Conservation (phyloP, 768 basidiomycete species). For the Pisolithus tinctorius region DNA sequence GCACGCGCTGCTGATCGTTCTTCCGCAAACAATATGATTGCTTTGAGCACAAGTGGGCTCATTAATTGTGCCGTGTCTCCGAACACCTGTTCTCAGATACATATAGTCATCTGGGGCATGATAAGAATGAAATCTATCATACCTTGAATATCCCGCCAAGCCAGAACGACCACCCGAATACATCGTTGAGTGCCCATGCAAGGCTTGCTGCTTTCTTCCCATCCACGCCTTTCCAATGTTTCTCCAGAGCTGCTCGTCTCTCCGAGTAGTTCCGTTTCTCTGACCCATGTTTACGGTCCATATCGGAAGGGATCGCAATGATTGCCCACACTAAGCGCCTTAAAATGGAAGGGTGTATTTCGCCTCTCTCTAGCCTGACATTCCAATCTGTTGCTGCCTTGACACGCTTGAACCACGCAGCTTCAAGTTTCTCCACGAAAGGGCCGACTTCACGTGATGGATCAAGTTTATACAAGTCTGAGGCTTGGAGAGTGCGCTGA, state of each 20-base stretch:
- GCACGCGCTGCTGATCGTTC: constrained; percentile 34
- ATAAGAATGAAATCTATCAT: background rate
- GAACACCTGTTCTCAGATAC: constrained; percentile 34
- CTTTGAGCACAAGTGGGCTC: constrained; percentile 57
- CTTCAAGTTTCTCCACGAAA: constrained; percentile 50
- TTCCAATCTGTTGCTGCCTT: constrained; percentile 52
- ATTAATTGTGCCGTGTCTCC: constrained; percentile 58
- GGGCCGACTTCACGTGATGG: constrained; percentile 39
- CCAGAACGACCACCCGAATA: constrained; percentile 56
- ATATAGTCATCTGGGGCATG: background rate
- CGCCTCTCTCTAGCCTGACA: constrained; percentile 36
- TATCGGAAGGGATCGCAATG: background rate
- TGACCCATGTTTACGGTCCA: background rate
- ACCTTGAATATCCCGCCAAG: constrained; percentile 55
- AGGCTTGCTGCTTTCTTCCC: constrained; percentile 46
- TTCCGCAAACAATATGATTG: constrained; percentile 57
- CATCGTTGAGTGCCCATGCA: constrained; percentile 55
- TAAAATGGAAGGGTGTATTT: constrained; percentile 35
- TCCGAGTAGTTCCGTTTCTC: constrained; percentile 16
- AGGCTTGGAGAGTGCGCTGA: constrained; percentile 65
- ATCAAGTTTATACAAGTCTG: constrained; percentile 69
- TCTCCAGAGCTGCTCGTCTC: constrained; percentile 27
- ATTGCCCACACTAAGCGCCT: constrained; percentile 37
- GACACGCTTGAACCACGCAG: constrained; percentile 45
- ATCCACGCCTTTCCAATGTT: constrained; percentile 38